These are phyloP conservation scores for Juglanconis sp. DNA, from an alignment of 2,329 filamentous ascomycete genomes.

Conservation along the genomic window DNA sequence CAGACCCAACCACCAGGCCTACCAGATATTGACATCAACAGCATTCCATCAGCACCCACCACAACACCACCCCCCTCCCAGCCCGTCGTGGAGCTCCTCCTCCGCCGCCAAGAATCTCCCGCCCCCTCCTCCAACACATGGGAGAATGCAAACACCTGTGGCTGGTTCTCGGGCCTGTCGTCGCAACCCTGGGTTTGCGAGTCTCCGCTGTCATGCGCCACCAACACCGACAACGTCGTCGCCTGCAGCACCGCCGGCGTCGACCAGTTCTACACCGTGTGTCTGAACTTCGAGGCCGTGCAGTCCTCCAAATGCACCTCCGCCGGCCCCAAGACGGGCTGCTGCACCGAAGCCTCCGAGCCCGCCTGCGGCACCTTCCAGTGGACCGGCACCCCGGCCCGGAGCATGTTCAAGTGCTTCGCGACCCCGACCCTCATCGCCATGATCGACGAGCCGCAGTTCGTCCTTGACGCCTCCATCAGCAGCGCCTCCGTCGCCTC, in stretches of 20 bases:
- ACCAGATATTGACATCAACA: not conserved
- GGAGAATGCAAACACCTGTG: slow-evolving; percentile 25
- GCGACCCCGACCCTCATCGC: slow-evolving; percentile 25
- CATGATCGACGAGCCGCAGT: slow-evolving; percentile 34
- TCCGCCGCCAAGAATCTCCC: slow-evolving; percentile 6
- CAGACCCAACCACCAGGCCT: not conserved
- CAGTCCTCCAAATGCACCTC: slow-evolving; percentile 27
- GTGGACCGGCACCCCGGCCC: slow-evolving; percentile 32
- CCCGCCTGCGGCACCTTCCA: slow-evolving; percentile 34
- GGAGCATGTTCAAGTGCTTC: slow-evolving; percentile 36
- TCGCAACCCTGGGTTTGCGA: slow-evolving; percentile 22
- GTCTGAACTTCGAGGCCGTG: slow-evolving; percentile 32
- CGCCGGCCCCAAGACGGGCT: slow-evolving; percentile 29
- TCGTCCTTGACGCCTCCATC: slow-evolving; percentile 29
- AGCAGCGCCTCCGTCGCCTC: slow-evolving; percentile 18
- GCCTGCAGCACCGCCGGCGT: slow-evolving; percentile 31
- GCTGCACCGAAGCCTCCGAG: slow-evolving; percentile 30
- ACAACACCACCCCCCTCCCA: slow-evolving; percentile 15
- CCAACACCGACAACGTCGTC: slow-evolving; percentile 33
- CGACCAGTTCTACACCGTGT: slow-evolving; percentile 32
- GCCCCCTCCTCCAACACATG: slow-evolving; percentile 20
- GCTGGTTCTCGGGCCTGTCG: slow-evolving; percentile 22
- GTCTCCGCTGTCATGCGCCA: slow-evolving; percentile 22
- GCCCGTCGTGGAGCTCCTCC: slow-evolving; percentile 21
- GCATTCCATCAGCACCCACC: not conserved